These are phyloP conservation scores for Pseudogymnoascus sp. DNA, from an alignment of 2,329 filamentous ascomycete genomes.

Conservation along the genomic window DNA sequence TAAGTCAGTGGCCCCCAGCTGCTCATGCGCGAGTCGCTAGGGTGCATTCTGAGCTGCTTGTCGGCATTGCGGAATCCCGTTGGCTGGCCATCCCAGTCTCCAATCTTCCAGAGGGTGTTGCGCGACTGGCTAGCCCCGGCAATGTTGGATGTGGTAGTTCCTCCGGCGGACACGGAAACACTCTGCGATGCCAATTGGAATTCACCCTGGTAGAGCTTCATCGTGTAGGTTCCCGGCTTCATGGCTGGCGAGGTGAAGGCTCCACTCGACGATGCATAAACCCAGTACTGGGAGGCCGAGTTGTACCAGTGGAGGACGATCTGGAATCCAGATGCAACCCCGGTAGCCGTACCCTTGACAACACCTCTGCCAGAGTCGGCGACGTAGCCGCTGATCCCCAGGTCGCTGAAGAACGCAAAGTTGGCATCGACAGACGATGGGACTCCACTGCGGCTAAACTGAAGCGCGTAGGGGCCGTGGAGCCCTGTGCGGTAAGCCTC, in stretches of 20 bases:
- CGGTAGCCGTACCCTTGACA: constrained; percentile 54
- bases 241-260: constrained; percentile 57
- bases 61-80: constrained; percentile 60
- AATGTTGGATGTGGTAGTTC: constrained; percentile 43
- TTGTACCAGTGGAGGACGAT: constrained; percentile 62
- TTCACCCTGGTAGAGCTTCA: constrained; percentile 56
- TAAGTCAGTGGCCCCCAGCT: constrained; percentile 55
- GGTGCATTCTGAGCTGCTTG: constrained; percentile 62
- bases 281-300: constrained; percentile 56
- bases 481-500: constrained; percentile 56
- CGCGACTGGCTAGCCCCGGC: constrained; percentile 40
- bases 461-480: constrained; percentile 58
- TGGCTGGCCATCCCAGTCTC: constrained; percentile 58
- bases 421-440: constrained; percentile 40
- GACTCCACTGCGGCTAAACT: constrained; percentile 51
- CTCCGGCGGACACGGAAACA: constrained; percentile 44
- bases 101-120: constrained; percentile 55
- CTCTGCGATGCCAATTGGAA: constrained; percentile 44
- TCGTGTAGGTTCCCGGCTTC: constrained; percentile 63
- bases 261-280: constrained; percentile 46
- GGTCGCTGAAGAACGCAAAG: constrained; percentile 51
- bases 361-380: constrained; percentile 48
- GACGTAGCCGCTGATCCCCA: constrained; percentile 53
- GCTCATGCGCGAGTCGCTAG: constrained; percentile 56
- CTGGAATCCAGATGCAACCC: constrained; percentile 45